phyloP scores from a whole-genome alignment of 306 rosid genomes.

The Cajanus cajan region DNA sequence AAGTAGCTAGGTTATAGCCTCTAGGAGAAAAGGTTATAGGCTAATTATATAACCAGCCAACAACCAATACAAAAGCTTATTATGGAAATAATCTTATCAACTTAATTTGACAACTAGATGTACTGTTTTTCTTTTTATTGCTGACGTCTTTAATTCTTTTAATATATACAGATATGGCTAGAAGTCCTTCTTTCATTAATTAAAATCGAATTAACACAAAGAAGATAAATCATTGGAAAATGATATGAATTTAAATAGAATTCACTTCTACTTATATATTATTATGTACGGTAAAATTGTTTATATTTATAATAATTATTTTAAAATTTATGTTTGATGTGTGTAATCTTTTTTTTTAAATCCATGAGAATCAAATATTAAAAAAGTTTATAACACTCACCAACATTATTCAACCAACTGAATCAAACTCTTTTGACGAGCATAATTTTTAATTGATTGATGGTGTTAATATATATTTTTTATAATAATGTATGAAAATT shows the following conservation, averaged over 20 bases:
- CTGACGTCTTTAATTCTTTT: background rate
- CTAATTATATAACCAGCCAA: background rate
- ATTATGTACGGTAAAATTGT: background rate
- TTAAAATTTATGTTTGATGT: too few relatives aligned
- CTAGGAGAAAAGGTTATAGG: background rate
- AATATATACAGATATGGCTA: background rate
- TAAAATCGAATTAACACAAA: background rate
- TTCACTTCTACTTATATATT: background rate
- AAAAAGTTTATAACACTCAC: too few relatives aligned
- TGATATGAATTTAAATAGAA: background rate
- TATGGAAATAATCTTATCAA: background rate
- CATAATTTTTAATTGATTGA: too few relatives aligned
- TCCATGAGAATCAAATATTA: too few relatives aligned
- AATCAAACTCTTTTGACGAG: too few relatives aligned
- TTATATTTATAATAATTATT: too few relatives aligned
- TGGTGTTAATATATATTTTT: too few relatives aligned
- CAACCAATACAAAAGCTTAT: background rate
- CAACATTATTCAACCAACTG: too few relatives aligned
- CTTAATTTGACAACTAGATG: background rate
- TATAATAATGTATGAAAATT: too few relatives aligned
- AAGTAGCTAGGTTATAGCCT: background rate
- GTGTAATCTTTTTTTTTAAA: too few relatives aligned
- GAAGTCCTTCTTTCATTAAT: background rate
- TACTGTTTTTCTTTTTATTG: background rate
- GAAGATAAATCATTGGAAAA: background rate